These are phyloP conservation scores for Fusarium udum DNA, from an alignment of 2,329 filamentous ascomycete species.

Conservation along the genomic window DNA sequence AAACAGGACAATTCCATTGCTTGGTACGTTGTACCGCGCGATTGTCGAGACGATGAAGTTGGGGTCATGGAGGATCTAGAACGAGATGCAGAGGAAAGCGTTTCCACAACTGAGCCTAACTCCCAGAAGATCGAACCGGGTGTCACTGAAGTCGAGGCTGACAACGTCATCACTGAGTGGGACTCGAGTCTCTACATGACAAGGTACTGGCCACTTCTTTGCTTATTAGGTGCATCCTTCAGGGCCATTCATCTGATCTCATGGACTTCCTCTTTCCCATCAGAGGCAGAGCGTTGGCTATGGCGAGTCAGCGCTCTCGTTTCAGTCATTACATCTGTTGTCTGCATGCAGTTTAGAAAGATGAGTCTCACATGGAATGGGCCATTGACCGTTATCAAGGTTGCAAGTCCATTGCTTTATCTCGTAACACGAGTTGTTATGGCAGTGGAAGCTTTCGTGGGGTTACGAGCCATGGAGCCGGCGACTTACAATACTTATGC, in stretches of 20 bases:
- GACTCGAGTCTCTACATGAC: conserved; percentile 17
- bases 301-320: conserved; percentile 14
- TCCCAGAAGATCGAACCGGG: neutral
- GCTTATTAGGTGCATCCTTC: conserved; percentile 17
- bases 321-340: neutral
- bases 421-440: conserved; percentile 17
- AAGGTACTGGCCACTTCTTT: conserved; percentile 21
- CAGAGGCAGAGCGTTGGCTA: conserved; percentile 12
- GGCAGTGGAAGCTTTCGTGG: conserved; percentile 17
- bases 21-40: conserved; percentile 17
- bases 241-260: conserved; percentile 17
- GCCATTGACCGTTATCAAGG: conserved; percentile 2
- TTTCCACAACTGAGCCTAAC: neutral
- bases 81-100: neutral
- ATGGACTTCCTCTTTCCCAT: conserved; percentile 12
- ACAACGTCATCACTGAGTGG: conserved; percentile 9
- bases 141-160: neutral
- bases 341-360: conserved; percentile 14
- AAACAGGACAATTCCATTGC: conserved; percentile 1
- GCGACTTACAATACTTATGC: conserved; percentile 6
- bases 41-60: conserved; percentile 8
- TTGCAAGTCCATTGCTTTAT: conserved; percentile 17
- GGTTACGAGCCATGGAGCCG: conserved; percentile 13
- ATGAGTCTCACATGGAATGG: conserved; percentile 12
- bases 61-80: neutral